Base-by-base conservation (phyloP, 805 yeast genomes). In the Saccharomycopsis sp. region DNA sequence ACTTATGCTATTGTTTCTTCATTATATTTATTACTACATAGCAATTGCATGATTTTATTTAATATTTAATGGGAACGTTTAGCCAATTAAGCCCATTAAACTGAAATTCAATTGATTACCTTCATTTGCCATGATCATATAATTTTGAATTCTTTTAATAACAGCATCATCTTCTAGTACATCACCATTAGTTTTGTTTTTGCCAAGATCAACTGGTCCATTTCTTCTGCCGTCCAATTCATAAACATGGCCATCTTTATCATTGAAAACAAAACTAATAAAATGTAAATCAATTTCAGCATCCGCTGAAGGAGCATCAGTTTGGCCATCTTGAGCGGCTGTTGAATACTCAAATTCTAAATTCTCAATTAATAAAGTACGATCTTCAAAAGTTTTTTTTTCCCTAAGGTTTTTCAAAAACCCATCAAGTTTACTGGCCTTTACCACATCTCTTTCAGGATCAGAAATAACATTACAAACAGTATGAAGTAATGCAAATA, bases 171-270 rank as follows among this genome's bases (percentile, higher is more conserved):
- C 76, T 21, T 67, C 64, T n/a, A 83, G 45, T 26, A 83, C 66
- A 49, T 79, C 78, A 2, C 51, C 55, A 5, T 59, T 52, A 4
- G 39, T 31, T 1, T 55, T 46, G 1, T 58, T 51, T 3, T 50
- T 39, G 4, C 77, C 87, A 31, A 86, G 60, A 44, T 70, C 74
- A 27, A 79, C 66, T 0, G 95, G 86, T 0, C 95, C 92, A 27
- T 59, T 59, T 48, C 94, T 67, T 48, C 97, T 69, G 1, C 98
- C 98, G 54, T 89, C 98, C 27, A 89, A 66, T 59, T 89, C 97
- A 52, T 74, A 84, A 17, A 89, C 54, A 44, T 72, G 73, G 6
- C 72, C 73, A 47, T 74, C 68, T 10, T 62, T 60, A 19, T 69
- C 67, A 27, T 60, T 57, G 51, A 72, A 76, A 9, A 82, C 65